Evolutionary conservation across 371 early-diverging fungal species (phyloP).

Genomic region (Saksenaea oblongispora): DNA sequence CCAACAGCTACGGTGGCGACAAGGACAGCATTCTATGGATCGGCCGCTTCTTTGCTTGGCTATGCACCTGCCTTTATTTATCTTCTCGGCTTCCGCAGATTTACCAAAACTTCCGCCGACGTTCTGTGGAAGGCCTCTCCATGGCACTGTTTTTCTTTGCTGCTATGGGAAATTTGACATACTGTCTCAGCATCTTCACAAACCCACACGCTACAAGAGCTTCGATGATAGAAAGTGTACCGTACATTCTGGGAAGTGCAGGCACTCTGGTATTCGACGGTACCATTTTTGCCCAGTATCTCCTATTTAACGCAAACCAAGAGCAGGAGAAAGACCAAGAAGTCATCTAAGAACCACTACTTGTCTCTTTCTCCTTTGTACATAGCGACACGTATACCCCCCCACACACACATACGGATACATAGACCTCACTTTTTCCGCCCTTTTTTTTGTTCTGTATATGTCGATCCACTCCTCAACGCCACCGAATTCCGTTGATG

Average conservation of each 20-base stretch:
- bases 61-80: constrained; percentile 69
- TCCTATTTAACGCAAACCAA: constrained; percentile 11
- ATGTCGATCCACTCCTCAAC: neutral
- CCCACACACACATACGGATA: neutral
- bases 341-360: neutral
- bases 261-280: constrained; percentile 69
- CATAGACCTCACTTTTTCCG: neutral
- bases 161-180: constrained; percentile 70
- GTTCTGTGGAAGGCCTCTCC: constrained; percentile 67
- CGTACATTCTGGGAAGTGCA: constrained; percentile 68
- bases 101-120: constrained; percentile 56
- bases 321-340: neutral
- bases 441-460: neutral
- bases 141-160: constrained; percentile 74
- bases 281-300: constrained; percentile 64
- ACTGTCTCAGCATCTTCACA: constrained; percentile 64
- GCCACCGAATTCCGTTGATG: neutral
- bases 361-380: neutral
- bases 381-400: neutral
- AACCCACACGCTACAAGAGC: constrained; percentile 52
- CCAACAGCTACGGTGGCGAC: neutral
- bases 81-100: constrained; percentile 73
- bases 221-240: constrained; percentile 53
- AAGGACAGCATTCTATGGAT: constrained; percentile 30
- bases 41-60: constrained; percentile 68